Evolutionary conservation across 148 eudicot species (phyloP).

Genomic region (Fagopyrum tataricum): DNA sequence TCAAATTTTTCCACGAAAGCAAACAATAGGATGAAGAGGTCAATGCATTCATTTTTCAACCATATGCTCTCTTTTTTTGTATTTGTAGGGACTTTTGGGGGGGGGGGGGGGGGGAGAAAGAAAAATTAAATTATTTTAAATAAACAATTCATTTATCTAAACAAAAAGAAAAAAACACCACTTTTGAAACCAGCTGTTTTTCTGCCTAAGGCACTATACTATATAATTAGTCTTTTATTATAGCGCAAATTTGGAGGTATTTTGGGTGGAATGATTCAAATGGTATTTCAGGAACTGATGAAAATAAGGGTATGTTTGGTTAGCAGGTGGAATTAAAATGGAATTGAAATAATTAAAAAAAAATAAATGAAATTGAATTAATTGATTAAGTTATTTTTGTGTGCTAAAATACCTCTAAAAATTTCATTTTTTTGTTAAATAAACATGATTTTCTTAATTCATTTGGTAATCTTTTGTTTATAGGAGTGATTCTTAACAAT

Average conservation of each 20-base stretch:
- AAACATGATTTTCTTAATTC: too few relatives aligned
- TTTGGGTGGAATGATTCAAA: not conserved
- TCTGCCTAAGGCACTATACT: not conserved
- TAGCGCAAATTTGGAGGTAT: not conserved
- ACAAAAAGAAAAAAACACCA: not conserved
- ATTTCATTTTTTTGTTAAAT: too few relatives aligned
- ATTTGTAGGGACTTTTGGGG: not conserved
- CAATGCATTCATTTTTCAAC: constrained; percentile 12
- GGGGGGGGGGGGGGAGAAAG: not conserved
- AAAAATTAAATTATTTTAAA: not conserved
- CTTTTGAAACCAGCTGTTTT: not conserved
- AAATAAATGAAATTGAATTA: too few relatives aligned
- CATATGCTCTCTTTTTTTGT: not conserved
- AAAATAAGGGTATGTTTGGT: too few relatives aligned
- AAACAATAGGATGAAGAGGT: constrained; percentile 8
- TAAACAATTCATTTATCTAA: not conserved
- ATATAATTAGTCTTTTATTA: not conserved
- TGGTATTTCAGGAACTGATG: not conserved
- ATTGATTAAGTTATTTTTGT: too few relatives aligned
- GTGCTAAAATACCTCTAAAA: too few relatives aligned
- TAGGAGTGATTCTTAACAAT: too few relatives aligned
- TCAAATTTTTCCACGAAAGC: not conserved
- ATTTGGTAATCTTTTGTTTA: too few relatives aligned
- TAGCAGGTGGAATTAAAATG: too few relatives aligned
- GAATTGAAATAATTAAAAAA: too few relatives aligned